These are phyloP conservation scores for Phylloporus arenicola DNA, from an alignment of 768 basidiomycete species.

Conservation along the genomic window DNA sequence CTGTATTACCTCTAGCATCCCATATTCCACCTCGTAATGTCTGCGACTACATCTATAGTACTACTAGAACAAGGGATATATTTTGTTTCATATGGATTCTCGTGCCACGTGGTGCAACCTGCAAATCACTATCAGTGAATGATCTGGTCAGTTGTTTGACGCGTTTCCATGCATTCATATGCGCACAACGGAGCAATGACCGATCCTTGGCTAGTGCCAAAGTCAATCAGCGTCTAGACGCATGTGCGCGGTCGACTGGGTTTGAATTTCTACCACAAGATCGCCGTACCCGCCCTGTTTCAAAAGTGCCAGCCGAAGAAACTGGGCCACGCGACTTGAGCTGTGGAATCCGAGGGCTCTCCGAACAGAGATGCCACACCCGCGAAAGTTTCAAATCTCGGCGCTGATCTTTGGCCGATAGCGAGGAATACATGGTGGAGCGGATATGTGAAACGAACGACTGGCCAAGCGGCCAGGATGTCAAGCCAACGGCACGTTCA, in stretches of 20 bases:
- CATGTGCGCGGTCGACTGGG: constrained; percentile 17
- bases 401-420: background rate
- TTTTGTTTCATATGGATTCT: constrained; percentile 13
- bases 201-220: constrained; percentile 15
- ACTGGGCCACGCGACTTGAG: constrained; percentile 15
- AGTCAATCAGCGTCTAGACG: constrained; percentile 21
- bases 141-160: constrained; percentile 13
- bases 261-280: constrained; percentile 10
- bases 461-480: background rate
- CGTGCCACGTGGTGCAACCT: constrained; percentile 9
- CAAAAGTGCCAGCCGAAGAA: constrained; percentile 7
- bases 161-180: constrained; percentile 15
- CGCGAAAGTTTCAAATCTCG: constrained; percentile 20
- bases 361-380: constrained; percentile 11
- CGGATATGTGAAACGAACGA: constrained; percentile 8
- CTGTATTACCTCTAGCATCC: constrained; percentile 20
- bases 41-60: constrained; percentile 12
- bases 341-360: constrained; percentile 5
- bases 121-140: constrained; percentile 11
- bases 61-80: constrained; percentile 10
- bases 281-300: constrained; percentile 20
- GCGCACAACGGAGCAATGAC: background rate
- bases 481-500: background rate
- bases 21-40: constrained; percentile 20
- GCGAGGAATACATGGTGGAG: background rate